phyloP scores from a whole-genome alignment of 78 protist species.

The Dictyostelium brefeldianum region DNA sequence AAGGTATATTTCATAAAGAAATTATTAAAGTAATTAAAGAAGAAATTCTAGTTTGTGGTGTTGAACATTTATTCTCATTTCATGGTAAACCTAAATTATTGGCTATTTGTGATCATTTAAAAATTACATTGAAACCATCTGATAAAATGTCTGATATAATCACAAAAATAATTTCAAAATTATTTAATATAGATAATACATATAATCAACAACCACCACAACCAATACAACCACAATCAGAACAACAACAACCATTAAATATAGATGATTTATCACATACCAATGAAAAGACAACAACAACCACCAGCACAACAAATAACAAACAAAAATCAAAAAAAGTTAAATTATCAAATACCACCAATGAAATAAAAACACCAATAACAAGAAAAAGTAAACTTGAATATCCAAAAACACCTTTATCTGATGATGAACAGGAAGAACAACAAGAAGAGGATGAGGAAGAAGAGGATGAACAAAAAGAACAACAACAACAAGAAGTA shows the following conservation, averaged over 20 bases:
- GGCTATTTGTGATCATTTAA: neutral
- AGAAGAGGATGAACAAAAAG: neutral
- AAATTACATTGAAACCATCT: neutral
- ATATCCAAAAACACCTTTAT: slow-evolving; percentile 18
- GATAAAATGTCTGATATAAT: slow-evolving; percentile 17
- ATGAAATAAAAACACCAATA: slow-evolving; percentile 6
- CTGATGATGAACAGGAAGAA: neutral
- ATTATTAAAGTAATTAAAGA: neutral
- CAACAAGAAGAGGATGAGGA: neutral
- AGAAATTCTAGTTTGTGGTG: slow-evolving; percentile 20
- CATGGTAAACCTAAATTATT: neutral
- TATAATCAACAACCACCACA: neutral
- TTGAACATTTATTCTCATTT: slow-evolving; percentile 26
- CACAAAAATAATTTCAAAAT: neutral
- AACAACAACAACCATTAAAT: neutral
- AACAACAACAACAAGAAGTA: neutral
- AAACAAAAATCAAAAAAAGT: neutral
- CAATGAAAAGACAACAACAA: neutral
- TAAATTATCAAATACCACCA: neutral
- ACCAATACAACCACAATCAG: neutral
- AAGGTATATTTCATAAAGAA: slow-evolving; percentile 4
- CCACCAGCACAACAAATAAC: neutral
- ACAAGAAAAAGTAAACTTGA: neutral
- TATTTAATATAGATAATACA: slow-evolving; percentile 1
- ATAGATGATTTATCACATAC: no score